Conservation (phyloP, 331 rosid genomes). For the Dryas integrifolia region DNA sequence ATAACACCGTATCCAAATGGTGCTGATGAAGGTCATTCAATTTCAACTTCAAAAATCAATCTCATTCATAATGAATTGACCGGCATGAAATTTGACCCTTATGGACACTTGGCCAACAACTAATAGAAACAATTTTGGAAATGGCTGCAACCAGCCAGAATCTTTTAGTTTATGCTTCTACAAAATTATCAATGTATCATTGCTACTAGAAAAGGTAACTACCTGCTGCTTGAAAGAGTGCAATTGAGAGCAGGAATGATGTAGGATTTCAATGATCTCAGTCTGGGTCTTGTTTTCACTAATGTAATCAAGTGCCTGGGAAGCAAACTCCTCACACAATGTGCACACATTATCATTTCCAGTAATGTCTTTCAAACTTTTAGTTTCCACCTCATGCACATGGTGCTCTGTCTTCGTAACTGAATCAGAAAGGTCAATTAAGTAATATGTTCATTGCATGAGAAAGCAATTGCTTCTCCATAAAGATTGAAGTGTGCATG, state of each 20-base stretch:
- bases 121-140: background rate
- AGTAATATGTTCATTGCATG: background rate
- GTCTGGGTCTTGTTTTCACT: constrained; percentile 60
- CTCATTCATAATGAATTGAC: background rate
- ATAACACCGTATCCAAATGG: too few species aligned
- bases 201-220: constrained; percentile 10
- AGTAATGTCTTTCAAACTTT: constrained; percentile 23
- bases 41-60: background rate
- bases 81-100: background rate
- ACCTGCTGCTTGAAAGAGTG: constrained; percentile 53
- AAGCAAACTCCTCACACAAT: constrained; percentile 71
- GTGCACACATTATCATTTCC: constrained; percentile 50
- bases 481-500: background rate
- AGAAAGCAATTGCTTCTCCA: background rate
- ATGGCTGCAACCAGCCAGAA: background rate
- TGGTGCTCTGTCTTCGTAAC: constrained; percentile 17
- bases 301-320: constrained; percentile 66
- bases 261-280: constrained; percentile 61
- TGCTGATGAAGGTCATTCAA: too few species aligned
- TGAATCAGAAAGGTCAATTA: constrained; percentile 22
- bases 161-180: background rate
- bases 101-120: background rate
- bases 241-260: constrained; percentile 40
- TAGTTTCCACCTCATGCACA: constrained; percentile 25
- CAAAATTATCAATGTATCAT: background rate